phyloP scores from a whole-genome alignment of 257 asterid species.

The Lithospermum erythrorhizon region DNA sequence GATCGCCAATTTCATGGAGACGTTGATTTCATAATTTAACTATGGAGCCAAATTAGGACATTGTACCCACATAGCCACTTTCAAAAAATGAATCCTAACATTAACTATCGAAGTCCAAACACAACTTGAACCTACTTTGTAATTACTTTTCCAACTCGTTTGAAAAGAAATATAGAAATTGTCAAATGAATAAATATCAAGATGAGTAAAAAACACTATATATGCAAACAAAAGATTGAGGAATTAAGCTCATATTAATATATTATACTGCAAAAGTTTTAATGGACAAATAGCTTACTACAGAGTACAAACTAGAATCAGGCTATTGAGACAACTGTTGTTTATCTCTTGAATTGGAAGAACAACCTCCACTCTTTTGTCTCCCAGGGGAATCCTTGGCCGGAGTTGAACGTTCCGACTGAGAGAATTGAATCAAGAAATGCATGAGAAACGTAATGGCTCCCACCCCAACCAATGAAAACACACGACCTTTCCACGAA shows the following conservation, averaged over 20 bases:
- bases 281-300: constrained; percentile 12
- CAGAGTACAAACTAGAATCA: constrained; percentile 6
- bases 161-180: too few relatives aligned
- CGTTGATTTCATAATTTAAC: too few relatives aligned
- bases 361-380: constrained; percentile 21
- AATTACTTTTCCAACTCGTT: too few relatives aligned
- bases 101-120: too few relatives aligned
- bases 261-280: constrained; percentile 14
- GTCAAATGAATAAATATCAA: too few relatives aligned
- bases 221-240: constrained; percentile 16
- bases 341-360: constrained; percentile 20
- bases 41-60: too few relatives aligned
- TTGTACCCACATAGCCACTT: too few relatives aligned
- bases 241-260: constrained; percentile 15
- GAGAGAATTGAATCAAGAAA: constrained; percentile 74
- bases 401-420: constrained; percentile 71
- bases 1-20: too few relatives aligned
- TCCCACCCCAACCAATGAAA: constrained; percentile 43
- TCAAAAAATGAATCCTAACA: too few relatives aligned
- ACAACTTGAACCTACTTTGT: too few relatives aligned
- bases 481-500: constrained; percentile 71
- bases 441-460: constrained; percentile 74
- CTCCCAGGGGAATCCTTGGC: constrained; percentile 52
- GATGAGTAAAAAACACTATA: neutral
- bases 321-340: constrained; percentile 14